Evolutionary conservation across 169 alveolate genomes (phyloP).

Genomic region (Neospora caninum): DNA sequence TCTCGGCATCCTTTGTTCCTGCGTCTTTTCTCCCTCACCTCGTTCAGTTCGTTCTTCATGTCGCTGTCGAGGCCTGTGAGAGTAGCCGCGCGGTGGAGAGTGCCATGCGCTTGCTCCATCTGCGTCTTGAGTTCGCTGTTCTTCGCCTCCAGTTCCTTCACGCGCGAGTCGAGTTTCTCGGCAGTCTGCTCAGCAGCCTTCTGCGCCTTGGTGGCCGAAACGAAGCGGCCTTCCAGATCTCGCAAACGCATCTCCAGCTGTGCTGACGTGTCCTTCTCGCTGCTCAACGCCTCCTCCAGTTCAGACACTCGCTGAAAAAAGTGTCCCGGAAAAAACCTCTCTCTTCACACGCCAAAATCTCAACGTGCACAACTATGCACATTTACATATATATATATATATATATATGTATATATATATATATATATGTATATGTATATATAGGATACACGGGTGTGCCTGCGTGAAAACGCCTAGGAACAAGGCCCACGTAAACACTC

Average conservation of each 20-base stretch:
- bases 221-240: not conserved
- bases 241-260: not conserved
- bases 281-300: not conserved
- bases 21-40: not conserved
- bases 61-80: slow-evolving; percentile 58
- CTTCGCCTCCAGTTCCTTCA: slow-evolving; percentile 41
- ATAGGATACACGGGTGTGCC: not conserved
- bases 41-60: slow-evolving; percentile 58
- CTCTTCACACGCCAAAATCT: not conserved
- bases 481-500: not conserved
- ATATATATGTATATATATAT: not conserved
- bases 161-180: not conserved
- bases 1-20: too few species aligned
- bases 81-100: slow-evolving; percentile 66
- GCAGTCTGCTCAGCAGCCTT: not conserved
- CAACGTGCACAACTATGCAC: too few species aligned
- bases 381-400: not conserved
- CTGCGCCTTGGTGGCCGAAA: not conserved
- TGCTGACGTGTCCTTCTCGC: not conserved
- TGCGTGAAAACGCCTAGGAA: too few species aligned
- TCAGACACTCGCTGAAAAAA: not conserved
- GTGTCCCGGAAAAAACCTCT: not conserved
- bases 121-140: slow-evolving; percentile 34
- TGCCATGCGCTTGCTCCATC: slow-evolving; percentile 64
- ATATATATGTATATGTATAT: not conserved